Evolutionary conservation across 148 eudicot genomes (phyloP).

Genomic region (Rhododendron vialii): DNA sequence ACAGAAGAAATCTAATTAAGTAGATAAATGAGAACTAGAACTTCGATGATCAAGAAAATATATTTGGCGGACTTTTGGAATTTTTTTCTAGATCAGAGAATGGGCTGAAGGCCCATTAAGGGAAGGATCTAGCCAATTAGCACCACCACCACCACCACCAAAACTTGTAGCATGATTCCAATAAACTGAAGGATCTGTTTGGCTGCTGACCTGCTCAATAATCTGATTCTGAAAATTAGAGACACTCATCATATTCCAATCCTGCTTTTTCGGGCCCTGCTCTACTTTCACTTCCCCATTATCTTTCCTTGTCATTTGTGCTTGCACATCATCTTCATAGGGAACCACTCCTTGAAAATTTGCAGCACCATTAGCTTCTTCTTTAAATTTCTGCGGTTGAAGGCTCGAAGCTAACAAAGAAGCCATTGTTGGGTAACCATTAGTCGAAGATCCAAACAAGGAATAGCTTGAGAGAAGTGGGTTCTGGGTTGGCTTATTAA

Average conservation of each 20-base stretch:
- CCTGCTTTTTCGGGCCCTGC: slow-evolving; percentile 30
- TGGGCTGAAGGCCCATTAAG: slow-evolving; percentile 59
- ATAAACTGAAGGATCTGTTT: slow-evolving; percentile 38
- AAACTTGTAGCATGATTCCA: slow-evolving; percentile 36
- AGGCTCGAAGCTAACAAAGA: slow-evolving; percentile 34
- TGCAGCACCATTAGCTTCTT: not conserved
- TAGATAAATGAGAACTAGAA: not conserved
- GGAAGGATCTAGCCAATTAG: slow-evolving; percentile 64
- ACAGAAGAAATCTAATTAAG: not conserved
- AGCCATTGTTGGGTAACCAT: slow-evolving; percentile 34
- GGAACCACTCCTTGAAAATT: slow-evolving; percentile 29
- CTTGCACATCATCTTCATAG: slow-evolving; percentile 26
- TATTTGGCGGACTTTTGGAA: not conserved
- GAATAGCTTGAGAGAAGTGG: slow-evolving; percentile 30
- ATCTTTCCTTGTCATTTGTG: slow-evolving; percentile 13
- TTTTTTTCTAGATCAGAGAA: slow-evolving; percentile 46
- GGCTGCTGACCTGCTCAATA: slow-evolving; percentile 25
- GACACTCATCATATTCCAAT: slow-evolving; percentile 10
- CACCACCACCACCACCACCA: slow-evolving; percentile 19
- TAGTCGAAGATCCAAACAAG: slow-evolving; percentile 22
- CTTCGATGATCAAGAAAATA: not conserved
- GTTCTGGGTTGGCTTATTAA: slow-evolving; percentile 19
- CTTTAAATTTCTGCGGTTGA: slow-evolving; percentile 19
- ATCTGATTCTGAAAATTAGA: slow-evolving; percentile 18
- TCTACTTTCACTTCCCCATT: slow-evolving; percentile 37